phyloP scores from a whole-genome alignment of 805 yeast species.

The Suhomyces pyralidae region DNA sequence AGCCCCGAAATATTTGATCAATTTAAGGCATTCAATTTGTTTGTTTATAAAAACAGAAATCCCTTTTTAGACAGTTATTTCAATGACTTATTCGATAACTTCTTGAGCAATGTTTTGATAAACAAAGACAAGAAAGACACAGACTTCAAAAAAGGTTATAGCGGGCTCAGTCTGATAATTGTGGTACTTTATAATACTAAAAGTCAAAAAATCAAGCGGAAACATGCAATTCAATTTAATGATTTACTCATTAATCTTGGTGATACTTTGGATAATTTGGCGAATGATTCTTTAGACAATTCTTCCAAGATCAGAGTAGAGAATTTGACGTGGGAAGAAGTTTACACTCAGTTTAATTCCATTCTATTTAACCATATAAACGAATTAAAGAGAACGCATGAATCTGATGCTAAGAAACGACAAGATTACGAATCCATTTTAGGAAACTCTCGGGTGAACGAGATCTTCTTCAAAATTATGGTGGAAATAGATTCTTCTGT shows the following conservation, averaged over 20 bases:
- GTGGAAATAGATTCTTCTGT: conserved; percentile 24
- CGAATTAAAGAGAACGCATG: conserved; percentile 22
- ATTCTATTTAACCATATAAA: conserved; percentile 30
- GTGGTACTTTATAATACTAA: conserved; percentile 36
- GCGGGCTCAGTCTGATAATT: conserved; percentile 25
- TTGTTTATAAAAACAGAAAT: conserved; percentile 42
- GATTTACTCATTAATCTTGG: conserved; percentile 25
- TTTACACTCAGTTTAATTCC: conserved; percentile 30
- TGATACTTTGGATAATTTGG: conserved; percentile 9
- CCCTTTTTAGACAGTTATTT: conserved; percentile 47
- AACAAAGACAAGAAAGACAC: not conserved
- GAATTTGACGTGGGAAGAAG: conserved; percentile 29
- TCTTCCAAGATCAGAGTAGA: conserved; percentile 18
- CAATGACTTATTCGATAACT: conserved; percentile 31
- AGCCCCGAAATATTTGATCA: conserved; percentile 48
- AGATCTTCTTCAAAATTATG: conserved; percentile 22
- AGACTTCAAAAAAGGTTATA: not conserved
- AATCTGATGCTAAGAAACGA: not conserved
- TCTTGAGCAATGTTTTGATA: conserved; percentile 17
- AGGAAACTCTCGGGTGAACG: not conserved
- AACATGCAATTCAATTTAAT: conserved; percentile 37
- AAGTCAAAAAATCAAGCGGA: conserved; percentile 28
- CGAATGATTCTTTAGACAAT: conserved; percentile 1
- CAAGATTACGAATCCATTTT: not conserved
- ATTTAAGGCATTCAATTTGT: conserved; percentile 41